Evolutionary conservation across 805 yeast species (phyloP).

Genomic region (Cyberlindnera petersonii): DNA sequence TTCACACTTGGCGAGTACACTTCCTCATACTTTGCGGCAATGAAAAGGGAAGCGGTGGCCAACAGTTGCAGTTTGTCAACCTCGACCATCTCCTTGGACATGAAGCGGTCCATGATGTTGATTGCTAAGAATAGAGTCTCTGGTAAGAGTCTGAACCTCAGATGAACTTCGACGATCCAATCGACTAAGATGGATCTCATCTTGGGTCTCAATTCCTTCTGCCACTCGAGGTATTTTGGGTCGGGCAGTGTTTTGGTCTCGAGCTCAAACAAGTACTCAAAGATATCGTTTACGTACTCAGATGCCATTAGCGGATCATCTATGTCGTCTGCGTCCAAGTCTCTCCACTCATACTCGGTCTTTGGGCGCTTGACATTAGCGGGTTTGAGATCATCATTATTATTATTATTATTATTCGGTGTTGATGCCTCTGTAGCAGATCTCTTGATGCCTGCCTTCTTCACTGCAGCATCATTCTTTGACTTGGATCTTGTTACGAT

Average conservation of each 20-base stretch:
- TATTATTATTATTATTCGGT: too few species aligned
- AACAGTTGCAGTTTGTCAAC: slow-evolving; percentile 78
- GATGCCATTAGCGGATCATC: slow-evolving; percentile 85
- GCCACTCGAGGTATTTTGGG: slow-evolving; percentile 60
- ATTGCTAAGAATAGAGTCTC: slow-evolving; percentile 83
- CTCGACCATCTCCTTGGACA: slow-evolving; percentile 69
- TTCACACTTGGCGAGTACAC: slow-evolving; percentile 82
- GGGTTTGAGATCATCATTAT: background rate
- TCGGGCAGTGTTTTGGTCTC: slow-evolving; percentile 70
- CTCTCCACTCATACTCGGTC: slow-evolving; percentile 32
- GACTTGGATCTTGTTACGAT: slow-evolving; percentile 7
- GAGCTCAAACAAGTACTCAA: slow-evolving; percentile 63
- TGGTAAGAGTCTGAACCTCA: slow-evolving; percentile 75
- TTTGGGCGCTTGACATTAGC: slow-evolving; percentile 17
- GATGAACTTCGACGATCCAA: slow-evolving; percentile 90
- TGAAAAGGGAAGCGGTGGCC: slow-evolving; percentile 81
- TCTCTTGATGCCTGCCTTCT: slow-evolving; percentile 35
- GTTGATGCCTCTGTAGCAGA: slow-evolving; percentile 53
- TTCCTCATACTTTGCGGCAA: slow-evolving; percentile 93
- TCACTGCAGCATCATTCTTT: background rate
- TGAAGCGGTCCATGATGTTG: slow-evolving; percentile 82
- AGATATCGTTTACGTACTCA: slow-evolving; percentile 86
- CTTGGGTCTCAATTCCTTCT: slow-evolving; percentile 66
- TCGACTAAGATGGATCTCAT: slow-evolving; percentile 88
- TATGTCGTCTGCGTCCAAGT: slow-evolving; percentile 63